These are phyloP conservation scores for Didymella glomerata DNA, from an alignment of 2,329 filamentous ascomycete species.

Conservation along the genomic window DNA sequence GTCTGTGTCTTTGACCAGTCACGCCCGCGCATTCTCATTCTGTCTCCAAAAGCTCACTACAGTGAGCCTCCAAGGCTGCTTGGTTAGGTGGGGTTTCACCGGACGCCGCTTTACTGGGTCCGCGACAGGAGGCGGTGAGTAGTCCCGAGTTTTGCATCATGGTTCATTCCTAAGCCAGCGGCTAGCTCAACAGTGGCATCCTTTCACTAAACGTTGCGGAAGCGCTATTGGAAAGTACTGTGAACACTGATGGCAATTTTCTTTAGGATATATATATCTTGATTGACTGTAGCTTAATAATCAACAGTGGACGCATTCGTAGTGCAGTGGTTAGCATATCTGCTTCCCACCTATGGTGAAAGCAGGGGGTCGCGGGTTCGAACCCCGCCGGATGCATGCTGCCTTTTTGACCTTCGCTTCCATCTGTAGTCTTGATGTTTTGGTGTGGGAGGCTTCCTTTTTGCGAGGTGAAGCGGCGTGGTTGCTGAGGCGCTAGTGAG, in stretches of 20 bases:
- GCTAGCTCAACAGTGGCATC: not conserved
- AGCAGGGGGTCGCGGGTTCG: conserved; percentile 46
- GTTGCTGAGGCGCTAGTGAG: not conserved
- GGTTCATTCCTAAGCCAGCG: not conserved
- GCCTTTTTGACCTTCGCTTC: not conserved
- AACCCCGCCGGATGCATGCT: conserved; percentile 27
- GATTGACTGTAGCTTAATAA: not conserved
- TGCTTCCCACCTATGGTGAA: conserved; percentile 46
- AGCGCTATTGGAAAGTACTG: no score
- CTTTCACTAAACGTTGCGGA: no score
- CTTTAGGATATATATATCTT: not conserved
- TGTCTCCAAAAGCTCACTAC: not conserved
- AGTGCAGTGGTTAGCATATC: conserved; percentile 52
- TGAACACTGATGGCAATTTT: no score
- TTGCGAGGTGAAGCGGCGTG: not conserved
- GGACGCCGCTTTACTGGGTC: not conserved
- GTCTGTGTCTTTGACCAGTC: not conserved
- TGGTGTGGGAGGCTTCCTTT: not conserved
- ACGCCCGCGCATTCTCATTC: not conserved
- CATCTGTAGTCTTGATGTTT: not conserved
- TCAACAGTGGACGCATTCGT: conserved; percentile 32
- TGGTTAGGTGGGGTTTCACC: not conserved
- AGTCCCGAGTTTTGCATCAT: not conserved
- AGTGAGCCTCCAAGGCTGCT: not conserved
- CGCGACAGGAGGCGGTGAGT: not conserved